These are phyloP conservation scores for Diospyros kaki DNA, from an alignment of 148 eudicot genomes.

Conservation along the genomic window DNA sequence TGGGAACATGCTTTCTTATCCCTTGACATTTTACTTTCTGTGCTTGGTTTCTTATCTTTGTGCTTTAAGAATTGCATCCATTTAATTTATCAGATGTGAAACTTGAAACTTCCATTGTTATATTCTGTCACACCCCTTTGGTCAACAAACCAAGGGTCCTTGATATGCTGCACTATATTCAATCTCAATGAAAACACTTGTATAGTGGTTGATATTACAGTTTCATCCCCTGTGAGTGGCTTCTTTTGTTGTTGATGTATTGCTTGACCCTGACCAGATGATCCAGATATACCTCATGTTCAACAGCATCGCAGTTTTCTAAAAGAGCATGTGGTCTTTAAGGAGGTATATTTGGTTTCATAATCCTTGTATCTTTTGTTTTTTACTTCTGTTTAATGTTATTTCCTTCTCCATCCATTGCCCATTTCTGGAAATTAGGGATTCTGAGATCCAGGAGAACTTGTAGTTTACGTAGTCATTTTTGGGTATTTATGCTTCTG, in stretches of 20 bases:
- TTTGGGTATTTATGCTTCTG: neutral
- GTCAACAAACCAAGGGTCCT: neutral
- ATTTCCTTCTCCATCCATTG: neutral
- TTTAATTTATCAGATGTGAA: neutral
- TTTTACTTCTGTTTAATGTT: neutral
- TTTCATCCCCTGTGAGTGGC: neutral
- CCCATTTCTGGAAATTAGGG: neutral
- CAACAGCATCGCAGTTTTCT: slow-evolving; percentile 71
- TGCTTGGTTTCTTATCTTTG: neutral
- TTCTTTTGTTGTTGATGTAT: neutral
- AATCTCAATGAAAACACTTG: neutral
- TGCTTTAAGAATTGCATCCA: neutral
- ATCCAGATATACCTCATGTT: slow-evolving; percentile 65
- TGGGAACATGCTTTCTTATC: slow-evolving; percentile 1
- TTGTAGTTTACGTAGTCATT: neutral
- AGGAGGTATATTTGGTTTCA: slow-evolving; percentile 54
- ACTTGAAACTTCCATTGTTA: neutral
- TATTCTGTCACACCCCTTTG: neutral
- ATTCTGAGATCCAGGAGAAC: neutral
- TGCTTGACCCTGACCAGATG: slow-evolving; percentile 47
- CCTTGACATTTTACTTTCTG: neutral
- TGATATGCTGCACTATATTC: neutral
- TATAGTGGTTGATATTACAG: neutral
- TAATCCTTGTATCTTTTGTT: neutral
- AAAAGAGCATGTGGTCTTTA: slow-evolving; percentile 81